A percentile compares a stretch with the other conserved stretches of the same genome.
Evolutionary conservation across 164 flowering plant genomes (phyloP).

Genomic region (Magnolia sinica): DNA sequence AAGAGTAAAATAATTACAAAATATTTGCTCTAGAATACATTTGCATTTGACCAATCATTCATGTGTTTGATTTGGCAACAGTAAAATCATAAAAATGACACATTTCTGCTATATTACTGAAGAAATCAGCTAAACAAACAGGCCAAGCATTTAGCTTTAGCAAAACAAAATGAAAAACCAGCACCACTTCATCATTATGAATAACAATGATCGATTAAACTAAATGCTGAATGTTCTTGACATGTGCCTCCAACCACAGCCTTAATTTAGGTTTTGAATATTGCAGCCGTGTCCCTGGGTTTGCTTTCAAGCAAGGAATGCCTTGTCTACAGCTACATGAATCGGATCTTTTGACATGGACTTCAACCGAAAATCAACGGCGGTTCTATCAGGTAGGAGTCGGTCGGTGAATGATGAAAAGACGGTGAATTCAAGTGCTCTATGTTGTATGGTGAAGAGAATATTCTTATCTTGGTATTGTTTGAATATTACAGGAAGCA

Average conservation of each 20-base stretch:
- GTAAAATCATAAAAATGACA: too few species aligned
- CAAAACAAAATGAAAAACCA: too few species aligned
- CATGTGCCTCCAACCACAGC: not conserved
- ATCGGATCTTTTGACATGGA: constrained; percentile 34
- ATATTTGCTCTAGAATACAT: too few species aligned
- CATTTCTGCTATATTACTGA: too few species aligned
- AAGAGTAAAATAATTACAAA: too few species aligned
- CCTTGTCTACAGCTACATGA: constrained; percentile 50
- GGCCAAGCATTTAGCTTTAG: too few species aligned
- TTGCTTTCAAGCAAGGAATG: constrained; percentile 44
- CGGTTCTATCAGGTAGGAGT: constrained; percentile 65
- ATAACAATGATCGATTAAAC: not conserved
- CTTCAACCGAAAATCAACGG: constrained; percentile 37
- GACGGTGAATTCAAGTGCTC: not conserved
- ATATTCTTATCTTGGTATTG: constrained; percentile 4
- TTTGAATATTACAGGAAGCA: constrained; percentile 53
- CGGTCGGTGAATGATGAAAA: not conserved
- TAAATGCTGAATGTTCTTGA: not conserved
- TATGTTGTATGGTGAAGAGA: not conserved
- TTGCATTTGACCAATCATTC: too few species aligned
- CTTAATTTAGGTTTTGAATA: not conserved
- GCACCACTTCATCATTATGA: not conserved
- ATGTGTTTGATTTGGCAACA: too few species aligned
- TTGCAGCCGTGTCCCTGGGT: constrained; percentile 60
- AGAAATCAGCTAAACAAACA: too few species aligned